Evolutionary conservation across 2,329 filamentous ascomycete genomes (phyloP).

Genomic region (Fusarium subtropicale): DNA sequence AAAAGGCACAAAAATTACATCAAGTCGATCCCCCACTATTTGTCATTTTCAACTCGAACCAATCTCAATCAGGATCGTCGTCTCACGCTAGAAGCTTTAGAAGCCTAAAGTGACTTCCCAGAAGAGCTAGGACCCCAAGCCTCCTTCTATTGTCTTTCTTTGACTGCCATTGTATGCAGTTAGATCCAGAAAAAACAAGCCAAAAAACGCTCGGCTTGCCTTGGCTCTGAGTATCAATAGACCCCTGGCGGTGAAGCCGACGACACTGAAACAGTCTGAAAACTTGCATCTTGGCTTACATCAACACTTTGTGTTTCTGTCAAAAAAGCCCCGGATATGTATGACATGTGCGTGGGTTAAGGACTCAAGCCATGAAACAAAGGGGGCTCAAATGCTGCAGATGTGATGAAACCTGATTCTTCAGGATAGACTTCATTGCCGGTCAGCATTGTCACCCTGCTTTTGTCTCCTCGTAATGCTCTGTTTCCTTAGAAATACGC

Average conservation of each 20-base stretch:
- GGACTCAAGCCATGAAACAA: slow-evolving; percentile 1
- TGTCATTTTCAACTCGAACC: slow-evolving; percentile 5
- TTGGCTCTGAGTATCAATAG: background rate
- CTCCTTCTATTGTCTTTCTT: background rate
- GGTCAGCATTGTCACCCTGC: background rate
- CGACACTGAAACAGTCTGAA: background rate
- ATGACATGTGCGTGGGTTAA: background rate
- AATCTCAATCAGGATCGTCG: slow-evolving; percentile 21
- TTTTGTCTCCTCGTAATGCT: background rate
- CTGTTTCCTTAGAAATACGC: background rate
- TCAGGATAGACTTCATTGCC: background rate
- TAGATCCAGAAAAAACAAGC: background rate
- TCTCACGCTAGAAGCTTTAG: slow-evolving; percentile 44
- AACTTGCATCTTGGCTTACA: slow-evolving; percentile 14
- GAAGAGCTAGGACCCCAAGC: slow-evolving; percentile 24
- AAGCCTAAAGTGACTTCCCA: slow-evolving; percentile 25
- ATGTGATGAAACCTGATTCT: background rate
- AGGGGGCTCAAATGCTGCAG: background rate
- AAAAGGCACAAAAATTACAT: background rate
- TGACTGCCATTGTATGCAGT: background rate
- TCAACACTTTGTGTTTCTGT: background rate
- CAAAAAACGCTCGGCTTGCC: background rate
- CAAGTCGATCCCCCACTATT: slow-evolving; percentile 23
- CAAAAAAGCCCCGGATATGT: background rate
- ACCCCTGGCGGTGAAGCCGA: slow-evolving; percentile 18